Base-by-base conservation (phyloP, 352 stramenopile genomes). In the Poterioochromonas sp. region DNA sequence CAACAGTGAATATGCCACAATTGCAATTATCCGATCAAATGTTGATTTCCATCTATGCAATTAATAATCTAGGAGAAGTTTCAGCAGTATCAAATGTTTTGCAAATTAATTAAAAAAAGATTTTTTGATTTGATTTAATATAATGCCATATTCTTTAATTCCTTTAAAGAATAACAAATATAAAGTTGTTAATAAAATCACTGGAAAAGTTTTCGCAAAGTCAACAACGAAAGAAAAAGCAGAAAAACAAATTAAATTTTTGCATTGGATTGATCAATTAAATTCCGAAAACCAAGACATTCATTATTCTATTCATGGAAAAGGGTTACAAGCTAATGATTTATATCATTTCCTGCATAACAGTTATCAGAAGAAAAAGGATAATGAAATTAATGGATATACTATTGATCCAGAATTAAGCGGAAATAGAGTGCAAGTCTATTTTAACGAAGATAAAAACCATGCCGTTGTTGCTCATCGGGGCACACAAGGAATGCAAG, bases 381-480 rank as follows among this genome's bases (percentile, higher is more conserved):
- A 62, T 29, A 8, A 62, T 5, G 32, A 71, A 29, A 47, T 71
- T 20, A 29, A 71, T 29, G 62, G 62, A 26, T 71, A 71, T 47
- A 29, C 32, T 32, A 8, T 8, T 41, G 62, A 71, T 71, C 2
- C 11, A 12, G 39, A 11, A 22, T n/a, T 71, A 15, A 35, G 8
- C 8, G 39, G 26, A 41, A 8, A 71, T 8, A 8, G 34, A 26
- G 62, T 29, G 11, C 12, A 8, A 26, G 39, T 71, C 12, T 71
- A 71, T 71, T 29, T 35, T 47, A 41, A 71, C 39, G 12, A 11
- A 5, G 62, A 71, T 47, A 71, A 11, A 29, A 29, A 29, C 18
- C 62, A 71, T 47, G 62, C 62, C 20, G 32, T 71, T n/a, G 62
- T 71, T n/a, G 32, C 39, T 35, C 62, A 71, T 44, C 11, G 32